Evolutionary conservation across 257 asterid species (phyloP), one percentile per base, ranked within the genome.

Genomic region (Galeopsis tetrahit): DNA sequence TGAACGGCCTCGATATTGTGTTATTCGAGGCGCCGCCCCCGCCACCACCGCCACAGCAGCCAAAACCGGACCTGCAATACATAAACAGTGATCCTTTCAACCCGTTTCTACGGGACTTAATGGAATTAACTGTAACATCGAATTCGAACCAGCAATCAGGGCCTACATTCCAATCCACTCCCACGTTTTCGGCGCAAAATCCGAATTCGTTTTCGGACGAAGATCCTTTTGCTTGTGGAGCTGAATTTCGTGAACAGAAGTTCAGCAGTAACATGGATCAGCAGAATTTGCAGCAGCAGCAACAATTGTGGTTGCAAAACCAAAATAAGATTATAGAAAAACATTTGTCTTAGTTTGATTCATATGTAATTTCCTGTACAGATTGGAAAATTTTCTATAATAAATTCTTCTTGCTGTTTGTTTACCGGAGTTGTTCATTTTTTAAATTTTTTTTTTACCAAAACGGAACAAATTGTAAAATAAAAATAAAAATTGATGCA

Each of bases 301-400:
- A 86, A 63, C 78, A 86, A 11, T 10, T 84, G 83, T 88, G 97
- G 97, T 77, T 91, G 81, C 92, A 87, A 59, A 80, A 91, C 75
- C 95, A 91, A 73, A 85, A 84, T 80, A 91, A 85, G 85, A 91
- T 89, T 59, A 77, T 89, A 66, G 89, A 84, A 32, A 91, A 89
- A 81, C 82, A 84, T 70, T 65, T 39, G 34, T 35, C 69, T 44
- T 72, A 77, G 46, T 77, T 66, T 33, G 66, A 64, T 57, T 15
- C 32, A 3, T 1, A 58, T 63, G 76, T 63, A 77, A 65, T 55
- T 28, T 11, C 3, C 36, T 70, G 28, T 52, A 33, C 17, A 44
- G 55, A 14, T 55, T 63, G 40, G 21, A 75, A 53, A 31, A 57
- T 62, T 10, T 32, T 63, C 55, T 32, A 63, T 43, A 11, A 35